Percentiles rank a stretch among this genome's conserved stretches.
These are phyloP conservation scores for Lepraria neglecta DNA, from an alignment of 495 filamentous ascomycete genomes.

Conservation along the genomic window DNA sequence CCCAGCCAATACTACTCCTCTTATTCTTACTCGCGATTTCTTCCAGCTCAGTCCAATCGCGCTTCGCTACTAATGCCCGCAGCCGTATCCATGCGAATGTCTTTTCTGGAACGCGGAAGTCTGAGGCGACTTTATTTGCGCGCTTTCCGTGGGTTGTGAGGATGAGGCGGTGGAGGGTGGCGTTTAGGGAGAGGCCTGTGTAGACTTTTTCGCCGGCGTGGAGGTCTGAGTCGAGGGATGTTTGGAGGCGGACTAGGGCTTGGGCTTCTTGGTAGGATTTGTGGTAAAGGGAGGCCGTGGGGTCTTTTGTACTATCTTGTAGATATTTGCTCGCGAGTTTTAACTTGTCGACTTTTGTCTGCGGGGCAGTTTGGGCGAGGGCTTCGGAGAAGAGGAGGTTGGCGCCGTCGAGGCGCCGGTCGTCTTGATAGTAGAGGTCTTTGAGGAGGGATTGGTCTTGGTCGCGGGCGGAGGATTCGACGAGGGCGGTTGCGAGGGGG, in stretches of 20 bases:
- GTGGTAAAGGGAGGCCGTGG: slow-evolving; percentile 58
- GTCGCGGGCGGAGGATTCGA: slow-evolving; percentile 71
- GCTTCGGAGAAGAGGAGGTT: slow-evolving; percentile 81
- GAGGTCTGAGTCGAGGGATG: slow-evolving; percentile 75
- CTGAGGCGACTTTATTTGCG: slow-evolving; percentile 76
- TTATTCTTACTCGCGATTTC: slow-evolving; percentile 51
- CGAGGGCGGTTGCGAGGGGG: slow-evolving; percentile 79
- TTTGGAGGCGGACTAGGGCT: slow-evolving; percentile 74
- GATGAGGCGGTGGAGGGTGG: slow-evolving; percentile 81
- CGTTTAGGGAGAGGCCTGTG: slow-evolving; percentile 76
- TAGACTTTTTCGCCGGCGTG: slow-evolving; percentile 55
- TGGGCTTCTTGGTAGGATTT: slow-evolving; percentile 69
- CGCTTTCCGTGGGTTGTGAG: slow-evolving; percentile 66
- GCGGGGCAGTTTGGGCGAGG: slow-evolving; percentile 54
- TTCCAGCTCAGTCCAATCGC: slow-evolving; percentile 89
- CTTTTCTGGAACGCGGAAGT: slow-evolving; percentile 89
- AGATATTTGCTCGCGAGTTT: slow-evolving; percentile 73
- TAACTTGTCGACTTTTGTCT: slow-evolving; percentile 73
- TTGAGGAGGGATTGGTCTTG: slow-evolving; percentile 82
- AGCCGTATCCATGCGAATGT: slow-evolving; percentile 86
- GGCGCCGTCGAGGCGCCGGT: slow-evolving; percentile 82
- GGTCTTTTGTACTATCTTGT: slow-evolving; percentile 68
- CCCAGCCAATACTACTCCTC: slow-evolving; percentile 96
- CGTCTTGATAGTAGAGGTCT: slow-evolving; percentile 96
- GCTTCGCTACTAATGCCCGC: slow-evolving; percentile 77